These are phyloP conservation scores for Penicillium angulare DNA, from an alignment of 495 filamentous ascomycete species.

Conservation along the genomic window DNA sequence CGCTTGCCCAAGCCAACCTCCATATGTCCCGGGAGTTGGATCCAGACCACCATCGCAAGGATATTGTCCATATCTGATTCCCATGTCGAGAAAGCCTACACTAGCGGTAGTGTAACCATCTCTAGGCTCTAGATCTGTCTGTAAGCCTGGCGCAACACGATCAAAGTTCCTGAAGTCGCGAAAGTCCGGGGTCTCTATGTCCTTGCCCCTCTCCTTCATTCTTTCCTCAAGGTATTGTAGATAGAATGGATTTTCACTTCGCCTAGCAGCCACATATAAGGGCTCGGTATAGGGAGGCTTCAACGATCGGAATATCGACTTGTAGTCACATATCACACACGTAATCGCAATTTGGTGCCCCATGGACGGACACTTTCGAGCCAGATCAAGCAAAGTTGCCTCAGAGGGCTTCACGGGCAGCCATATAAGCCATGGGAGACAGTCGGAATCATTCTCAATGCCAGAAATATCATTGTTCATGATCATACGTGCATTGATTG, in stretches of 20 bases:
- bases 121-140: conserved; percentile 19
- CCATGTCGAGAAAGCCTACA: conserved; percentile 9
- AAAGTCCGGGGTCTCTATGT: conserved; percentile 5
- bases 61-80: conserved; percentile 6
- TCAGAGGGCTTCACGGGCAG: conserved; percentile 9
- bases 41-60: conserved; percentile 1
- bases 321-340: conserved; percentile 15
- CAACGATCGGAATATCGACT: conserved; percentile 9
- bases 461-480: conserved; percentile 22
- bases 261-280: conserved; percentile 14
- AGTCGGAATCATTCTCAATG: conserved; percentile 12
- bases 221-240: conserved; percentile 17
- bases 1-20: conserved; percentile 4
- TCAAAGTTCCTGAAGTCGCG: conserved; percentile 9
- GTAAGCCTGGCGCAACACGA: conserved; percentile 9
- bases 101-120: conserved; percentile 1
- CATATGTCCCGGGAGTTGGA: conserved; percentile 10
- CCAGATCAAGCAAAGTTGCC: conserved; percentile 12
- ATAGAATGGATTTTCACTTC: conserved; percentile 14
- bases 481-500: conserved; percentile 21
- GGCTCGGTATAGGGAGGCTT: conserved; percentile 12
- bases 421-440: conserved; percentile 21
- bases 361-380: conserved; percentile 18
- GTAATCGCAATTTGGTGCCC: conserved; percentile 16
- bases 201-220: conserved; percentile 6